A percentile compares a stretch with the other conserved stretches of the same genome.
These are phyloP conservation scores for Candida krabiensis DNA, from an alignment of 805 yeast species.

Conservation along the genomic window DNA sequence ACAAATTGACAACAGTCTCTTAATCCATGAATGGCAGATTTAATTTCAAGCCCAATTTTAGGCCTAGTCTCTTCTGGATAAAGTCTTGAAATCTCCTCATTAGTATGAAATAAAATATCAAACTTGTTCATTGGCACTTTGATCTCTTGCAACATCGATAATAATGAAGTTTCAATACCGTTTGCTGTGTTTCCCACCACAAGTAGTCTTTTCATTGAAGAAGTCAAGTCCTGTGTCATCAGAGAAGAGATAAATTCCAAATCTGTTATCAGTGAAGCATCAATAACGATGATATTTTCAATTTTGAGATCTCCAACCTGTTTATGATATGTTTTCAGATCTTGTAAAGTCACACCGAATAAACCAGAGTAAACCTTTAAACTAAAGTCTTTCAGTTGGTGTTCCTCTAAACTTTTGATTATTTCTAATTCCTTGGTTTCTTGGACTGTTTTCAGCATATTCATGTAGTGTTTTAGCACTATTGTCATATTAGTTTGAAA, in stretches of 20 bases:
- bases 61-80: neutral
- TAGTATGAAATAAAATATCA: conserved; percentile 4
- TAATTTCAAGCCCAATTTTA: no score
- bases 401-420: neutral
- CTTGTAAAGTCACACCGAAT: conserved; percentile 5
- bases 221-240: conserved; percentile 12
- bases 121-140: neutral
- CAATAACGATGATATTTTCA: conserved; percentile 33
- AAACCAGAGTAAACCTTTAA: neutral
- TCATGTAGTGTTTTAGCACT: conserved; percentile 7
- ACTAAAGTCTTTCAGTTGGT: neutral
- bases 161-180: conserved; percentile 3
- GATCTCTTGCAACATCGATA: neutral
- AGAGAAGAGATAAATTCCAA: conserved; percentile 33
- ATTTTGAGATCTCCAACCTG: conserved; percentile 14
- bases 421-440: neutral
- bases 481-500: conserved; percentile 6
- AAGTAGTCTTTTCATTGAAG: conserved; percentile 26
- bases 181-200: conserved; percentile 36
- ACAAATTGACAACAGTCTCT: conserved; percentile 31
- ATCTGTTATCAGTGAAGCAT: conserved; percentile 34
- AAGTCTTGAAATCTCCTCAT: neutral
- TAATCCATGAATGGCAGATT: conserved; percentile 33
- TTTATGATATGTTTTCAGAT: conserved; percentile 1
- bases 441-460: conserved; percentile 9